Base-by-base conservation (phyloP, 371 early-diverging fungal genomes). In the Fennellomyces sp. region DNA sequence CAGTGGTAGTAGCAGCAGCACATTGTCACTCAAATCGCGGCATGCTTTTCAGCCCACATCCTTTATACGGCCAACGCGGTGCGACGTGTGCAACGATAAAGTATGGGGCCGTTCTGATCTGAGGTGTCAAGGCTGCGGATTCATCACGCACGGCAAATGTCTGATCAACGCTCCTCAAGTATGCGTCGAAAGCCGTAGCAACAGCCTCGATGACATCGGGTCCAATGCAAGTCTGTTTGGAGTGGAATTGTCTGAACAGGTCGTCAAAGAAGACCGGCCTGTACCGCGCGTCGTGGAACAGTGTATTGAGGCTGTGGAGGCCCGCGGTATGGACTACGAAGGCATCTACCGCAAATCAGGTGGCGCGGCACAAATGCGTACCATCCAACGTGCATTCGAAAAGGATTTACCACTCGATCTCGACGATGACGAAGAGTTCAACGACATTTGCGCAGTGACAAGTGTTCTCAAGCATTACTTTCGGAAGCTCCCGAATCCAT, bases 341-440 rank as follows among this genome's bases (percentile, higher is more conserved):
- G 97, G 97, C 19, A 92, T 97, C 27, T 97, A 97, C 68, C 91
- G 97, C 41, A 94, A 94, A 67, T 92, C 94, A 0, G 97, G 96
- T 1, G 93, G 94, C 52, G 83, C 90, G 5, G 87, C 86, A n/a
- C 94, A 95, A 56, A 88, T 94, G 72, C 69, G 86, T 42, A 66
- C 76, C 13, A 83, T 93, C 36, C 88, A 85, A 41, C 65, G 64
- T 0, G 64, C 78, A 5, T 80, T 84, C 56, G 81, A 87, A 33
- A 60, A 70, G 12, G 82, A 82, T 8, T 70, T 74, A 15, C 62
- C 77, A 1, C 62, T 84, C 11, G 79, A 87, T 58, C 56, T 91
- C 17, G 74, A 71, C 48, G 80, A 85, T 51, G 68, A 77, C 7
- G 73, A 77, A 11, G 62, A 78, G 23, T 76, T 83, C 54, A 82